Base-by-base conservation (phyloP, 139 green algal species). In the Tetratostichococcus sp. region DNA sequence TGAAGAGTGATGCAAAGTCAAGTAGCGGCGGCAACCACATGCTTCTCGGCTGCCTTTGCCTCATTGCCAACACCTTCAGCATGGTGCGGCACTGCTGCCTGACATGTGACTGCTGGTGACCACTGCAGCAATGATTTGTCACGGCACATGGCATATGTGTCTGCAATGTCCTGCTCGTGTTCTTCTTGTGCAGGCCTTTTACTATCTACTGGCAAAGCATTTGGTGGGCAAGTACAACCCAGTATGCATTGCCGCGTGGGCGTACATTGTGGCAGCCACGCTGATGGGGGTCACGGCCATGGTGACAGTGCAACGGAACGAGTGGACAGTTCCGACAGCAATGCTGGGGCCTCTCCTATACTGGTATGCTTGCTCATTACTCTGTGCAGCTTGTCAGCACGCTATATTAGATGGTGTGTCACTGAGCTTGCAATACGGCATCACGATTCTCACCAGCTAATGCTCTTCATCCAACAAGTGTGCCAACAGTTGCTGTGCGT, bases 171-270 rank as follows among this genome's bases (percentile, higher is more conserved):
- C n/a, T n/a, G 23, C 58, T 67, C 58, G n/a, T n/a, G n/a, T n/a
- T 32, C 11, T 30, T 67, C 16, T 30, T 5, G 5, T 11, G 39
- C 39, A 50, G 39, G 77, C 30, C 2, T n/a, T 78, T 4, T 90
- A 87, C 65, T 90, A 89, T 34, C 67, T 88, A 0, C 8, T 81
- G 0, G 79, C 74, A 35, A 91, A 91, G 79, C 76, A 79, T 28
- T 30, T 87, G 30, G 71, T 84, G 70, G 23, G 39, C 6, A 31
- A 67, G 35, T 87, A 91, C 74, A 71, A 78, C 0, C 67, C 84
- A 21, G 82, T 89, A 58, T 79, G 76, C 35, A 80, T 92, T 32
- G 80, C 87, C 0, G 88, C 85, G 21, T 93, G 88, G 88, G 86
- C 86, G 0, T 93, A 93, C 75, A 59, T 87, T 21, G 77, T 68